Percentiles rank a stretch among this genome's conserved stretches.
phyloP scores from a whole-genome alignment of 345 rosid species.

The Litchi chinensis region DNA sequence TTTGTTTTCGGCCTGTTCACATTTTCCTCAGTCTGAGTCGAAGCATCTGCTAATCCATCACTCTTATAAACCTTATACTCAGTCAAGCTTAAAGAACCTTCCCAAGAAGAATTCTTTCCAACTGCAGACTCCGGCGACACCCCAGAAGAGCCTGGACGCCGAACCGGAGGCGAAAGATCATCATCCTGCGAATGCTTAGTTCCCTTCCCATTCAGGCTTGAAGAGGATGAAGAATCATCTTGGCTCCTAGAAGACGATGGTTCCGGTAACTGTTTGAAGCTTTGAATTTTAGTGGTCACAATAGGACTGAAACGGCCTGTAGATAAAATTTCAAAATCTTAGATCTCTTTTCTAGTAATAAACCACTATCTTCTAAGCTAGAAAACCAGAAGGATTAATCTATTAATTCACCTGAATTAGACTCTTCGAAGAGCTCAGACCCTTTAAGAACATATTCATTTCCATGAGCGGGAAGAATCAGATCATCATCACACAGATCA shows the following conservation, averaged over 20 bases:
- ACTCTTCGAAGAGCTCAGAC: slow-evolving; percentile 79
- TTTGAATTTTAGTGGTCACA: slow-evolving; percentile 34
- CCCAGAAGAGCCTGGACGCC: slow-evolving; percentile 56
- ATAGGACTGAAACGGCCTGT: slow-evolving; percentile 57
- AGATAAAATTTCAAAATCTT: slow-evolving; percentile 5
- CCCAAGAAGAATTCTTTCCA: slow-evolving; percentile 68
- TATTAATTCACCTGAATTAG: slow-evolving; percentile 55
- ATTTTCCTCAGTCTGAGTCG: slow-evolving; percentile 91
- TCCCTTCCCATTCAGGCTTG: slow-evolving; percentile 70
- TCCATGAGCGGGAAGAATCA: slow-evolving; percentile 85
- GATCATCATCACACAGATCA: slow-evolving; percentile 83
- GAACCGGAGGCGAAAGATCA: slow-evolving; percentile 70
- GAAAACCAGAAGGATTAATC: not conserved
- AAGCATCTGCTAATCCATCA: slow-evolving; percentile 83
- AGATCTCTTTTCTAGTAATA: not conserved
- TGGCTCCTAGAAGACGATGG: slow-evolving; percentile 73
- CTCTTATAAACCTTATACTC: slow-evolving; percentile 71
- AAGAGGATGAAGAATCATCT: slow-evolving; percentile 80
- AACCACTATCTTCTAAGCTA: not conserved
- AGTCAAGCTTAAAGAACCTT: slow-evolving; percentile 67
- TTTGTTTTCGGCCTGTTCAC: slow-evolving; percentile 35
- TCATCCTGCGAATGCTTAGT: slow-evolving; percentile 76
- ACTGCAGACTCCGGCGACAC: slow-evolving; percentile 68
- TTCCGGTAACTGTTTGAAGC: slow-evolving; percentile 66
- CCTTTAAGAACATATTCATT: slow-evolving; percentile 95